Percentiles rank a stretch among this genome's conserved stretches.
phyloP scores from a whole-genome alignment of 1,284 basidiomycete species.

The Apiotrichum veenhuisii region DNA sequence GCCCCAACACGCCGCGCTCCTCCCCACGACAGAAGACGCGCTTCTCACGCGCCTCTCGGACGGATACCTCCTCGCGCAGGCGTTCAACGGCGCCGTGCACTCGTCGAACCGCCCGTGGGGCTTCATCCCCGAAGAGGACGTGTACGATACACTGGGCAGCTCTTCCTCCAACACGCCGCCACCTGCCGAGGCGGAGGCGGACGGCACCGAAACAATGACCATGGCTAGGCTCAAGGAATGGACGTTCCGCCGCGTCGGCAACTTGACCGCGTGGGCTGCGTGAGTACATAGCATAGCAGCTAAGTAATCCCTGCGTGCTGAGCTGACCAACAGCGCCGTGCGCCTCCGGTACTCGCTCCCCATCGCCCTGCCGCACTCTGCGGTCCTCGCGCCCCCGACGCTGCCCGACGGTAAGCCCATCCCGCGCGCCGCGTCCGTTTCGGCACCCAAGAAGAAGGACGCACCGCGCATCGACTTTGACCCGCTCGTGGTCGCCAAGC shows the following conservation, averaged over 20 bases:
- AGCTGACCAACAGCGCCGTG: slow-evolving; percentile 37
- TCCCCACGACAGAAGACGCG: slow-evolving; percentile 20
- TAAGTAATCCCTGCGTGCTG: not conserved
- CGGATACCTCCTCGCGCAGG: slow-evolving; percentile 43
- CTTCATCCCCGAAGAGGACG: slow-evolving; percentile 42
- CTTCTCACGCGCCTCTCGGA: slow-evolving; percentile 30
- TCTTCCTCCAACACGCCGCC: not conserved
- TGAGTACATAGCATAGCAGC: slow-evolving; percentile 24
- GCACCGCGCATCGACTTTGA: slow-evolving; percentile 36
- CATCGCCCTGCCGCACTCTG: slow-evolving; percentile 26
- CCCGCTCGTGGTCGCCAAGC: slow-evolving; percentile 41
- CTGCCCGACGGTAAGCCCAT: slow-evolving; percentile 4
- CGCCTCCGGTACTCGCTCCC: slow-evolving; percentile 42
- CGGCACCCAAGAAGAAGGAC: not conserved
- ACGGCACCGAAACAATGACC: not conserved
- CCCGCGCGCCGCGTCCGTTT: not conserved
- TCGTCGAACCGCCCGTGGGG: slow-evolving; percentile 44
- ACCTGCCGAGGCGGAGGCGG: slow-evolving; percentile 8
- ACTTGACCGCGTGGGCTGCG: slow-evolving; percentile 48
- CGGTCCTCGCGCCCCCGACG: slow-evolving; percentile 1
- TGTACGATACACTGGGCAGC: slow-evolving; percentile 39
- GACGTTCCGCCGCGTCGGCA: slow-evolving; percentile 46
- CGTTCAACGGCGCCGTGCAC: slow-evolving; percentile 37
- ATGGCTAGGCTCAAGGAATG: slow-evolving; percentile 34
- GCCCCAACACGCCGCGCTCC: slow-evolving; percentile 19